Conservation (phyloP, 23 red algal genomes). For the Chondrus crispus region DNA sequence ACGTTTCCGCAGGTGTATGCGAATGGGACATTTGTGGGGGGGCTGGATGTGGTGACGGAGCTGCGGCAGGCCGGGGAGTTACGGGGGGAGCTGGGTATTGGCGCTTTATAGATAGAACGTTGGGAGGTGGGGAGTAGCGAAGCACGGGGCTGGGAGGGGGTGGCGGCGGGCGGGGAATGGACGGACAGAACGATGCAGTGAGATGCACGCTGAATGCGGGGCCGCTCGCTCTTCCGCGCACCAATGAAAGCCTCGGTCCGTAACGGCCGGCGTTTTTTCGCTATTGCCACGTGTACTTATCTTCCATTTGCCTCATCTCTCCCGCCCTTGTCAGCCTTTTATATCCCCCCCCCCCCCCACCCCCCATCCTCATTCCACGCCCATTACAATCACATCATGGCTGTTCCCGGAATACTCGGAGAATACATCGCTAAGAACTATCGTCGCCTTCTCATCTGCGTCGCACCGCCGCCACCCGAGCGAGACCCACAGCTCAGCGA, state of each 20-base stretch:
- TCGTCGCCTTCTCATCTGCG: conserved; percentile 42
- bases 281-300: too few relatives aligned
- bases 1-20: conserved; percentile 97
- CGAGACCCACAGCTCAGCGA: too few relatives aligned
- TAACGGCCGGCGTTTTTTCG: too few relatives aligned
- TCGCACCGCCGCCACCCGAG: conserved; percentile 48
- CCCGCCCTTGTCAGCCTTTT: background rate
- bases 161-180: background rate
- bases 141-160: background rate
- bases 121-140: background rate
- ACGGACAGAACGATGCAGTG: background rate
- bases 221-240: too few relatives aligned
- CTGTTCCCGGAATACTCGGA: conserved; percentile 27
- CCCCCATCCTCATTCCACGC: background rate
- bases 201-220: too few relatives aligned
- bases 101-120: background rate
- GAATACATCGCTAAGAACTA: conserved; percentile 63
- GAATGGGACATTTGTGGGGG: conserved; percentile 79
- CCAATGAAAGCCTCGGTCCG: too few relatives aligned
- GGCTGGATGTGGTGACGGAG: conserved; percentile 86
- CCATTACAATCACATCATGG: background rate
- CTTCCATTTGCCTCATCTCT: background rate
- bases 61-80: conserved; percentile 60
- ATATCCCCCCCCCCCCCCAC: background rate
- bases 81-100: conserved; percentile 22